Percentiles rank a stretch among this genome's conserved stretches.
Conservation (phyloP, 1,139 yeast species). For the Kazachstania sp. region DNA sequence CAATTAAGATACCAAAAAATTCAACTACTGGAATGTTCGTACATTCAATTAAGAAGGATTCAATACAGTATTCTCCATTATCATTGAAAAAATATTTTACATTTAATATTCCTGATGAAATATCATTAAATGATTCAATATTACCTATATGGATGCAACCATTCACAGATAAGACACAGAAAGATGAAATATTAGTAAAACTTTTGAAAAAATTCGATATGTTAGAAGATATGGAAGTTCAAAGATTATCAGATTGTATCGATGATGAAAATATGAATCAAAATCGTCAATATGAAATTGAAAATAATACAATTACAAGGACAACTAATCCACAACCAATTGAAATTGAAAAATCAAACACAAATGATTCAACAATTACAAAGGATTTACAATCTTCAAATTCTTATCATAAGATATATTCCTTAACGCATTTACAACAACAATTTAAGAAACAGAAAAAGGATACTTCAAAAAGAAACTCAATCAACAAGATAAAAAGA, state of each 20-base stretch:
- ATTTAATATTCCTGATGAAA: constrained; percentile 20
- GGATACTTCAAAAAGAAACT: background rate
- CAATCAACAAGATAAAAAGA: background rate
- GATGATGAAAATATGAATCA: constrained; percentile 5
- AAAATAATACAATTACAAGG: background rate
- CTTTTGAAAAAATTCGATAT: constrained; percentile 44
- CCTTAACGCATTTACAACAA: constrained; percentile 22
- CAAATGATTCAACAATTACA: constrained; percentile 2
- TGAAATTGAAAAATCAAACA: no score
- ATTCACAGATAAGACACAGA: constrained; percentile 31
- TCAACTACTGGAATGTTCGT: constrained; percentile 24
- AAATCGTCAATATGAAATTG: background rate
- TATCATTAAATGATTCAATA: constrained; percentile 16
- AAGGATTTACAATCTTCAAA: constrained; percentile 5
- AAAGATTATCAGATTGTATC: constrained; percentile 35
- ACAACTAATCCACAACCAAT: background rate
- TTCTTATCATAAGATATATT: constrained; percentile 16
- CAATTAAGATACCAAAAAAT: constrained; percentile 20
- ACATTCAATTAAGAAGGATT: constrained; percentile 34
- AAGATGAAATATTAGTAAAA: constrained; percentile 31
- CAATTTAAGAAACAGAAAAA: constrained; percentile 15
- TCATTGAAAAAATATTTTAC: constrained; percentile 26
- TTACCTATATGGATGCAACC: constrained; percentile 45
- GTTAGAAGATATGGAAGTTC: constrained; percentile 44
- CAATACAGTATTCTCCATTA: constrained; percentile 34